phyloP scores from a whole-genome alignment of 495 filamentous ascomycete genomes.

The Aspergillus olivimuriae region DNA sequence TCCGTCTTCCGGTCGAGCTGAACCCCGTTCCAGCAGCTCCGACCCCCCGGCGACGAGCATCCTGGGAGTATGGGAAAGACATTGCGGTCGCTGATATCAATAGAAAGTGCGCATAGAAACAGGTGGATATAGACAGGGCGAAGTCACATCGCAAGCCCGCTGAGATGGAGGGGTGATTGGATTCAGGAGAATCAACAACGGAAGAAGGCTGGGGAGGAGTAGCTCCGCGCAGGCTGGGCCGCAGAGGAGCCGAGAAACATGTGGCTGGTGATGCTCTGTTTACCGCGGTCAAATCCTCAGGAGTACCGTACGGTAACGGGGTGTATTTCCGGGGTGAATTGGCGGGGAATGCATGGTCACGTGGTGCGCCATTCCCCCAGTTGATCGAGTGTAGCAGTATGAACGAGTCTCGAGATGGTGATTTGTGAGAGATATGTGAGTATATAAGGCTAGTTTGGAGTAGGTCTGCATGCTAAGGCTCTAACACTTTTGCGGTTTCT shows the following conservation, averaged over 20 bases:
- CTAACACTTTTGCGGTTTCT: no score
- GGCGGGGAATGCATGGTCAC: no score
- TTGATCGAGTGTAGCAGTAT: no score
- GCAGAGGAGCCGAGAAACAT: slow-evolving; percentile 37
- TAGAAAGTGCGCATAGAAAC: slow-evolving; percentile 29
- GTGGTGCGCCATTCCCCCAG: no score
- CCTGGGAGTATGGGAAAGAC: slow-evolving; percentile 72
- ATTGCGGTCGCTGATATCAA: slow-evolving; percentile 43
- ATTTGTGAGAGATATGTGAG: no score
- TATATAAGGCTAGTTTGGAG: no score
- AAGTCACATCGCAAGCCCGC: slow-evolving; percentile 33
- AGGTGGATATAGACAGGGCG: slow-evolving; percentile 18
- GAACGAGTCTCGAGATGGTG: no score
- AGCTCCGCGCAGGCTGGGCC: slow-evolving; percentile 17
- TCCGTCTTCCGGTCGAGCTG: slow-evolving; percentile 54
- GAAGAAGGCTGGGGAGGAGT: slow-evolving; percentile 20
- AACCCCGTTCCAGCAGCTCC: slow-evolving; percentile 50
- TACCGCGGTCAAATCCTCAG: slow-evolving; percentile 18
- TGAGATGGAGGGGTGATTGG: slow-evolving; percentile 5
- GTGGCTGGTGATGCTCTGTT: slow-evolving; percentile 38
- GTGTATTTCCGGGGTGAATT: no score
- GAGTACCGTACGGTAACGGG: background rate
- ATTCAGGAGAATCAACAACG: slow-evolving; percentile 7
- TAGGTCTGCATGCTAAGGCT: no score
- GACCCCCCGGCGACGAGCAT: slow-evolving; percentile 48